Evolutionary conservation across 495 filamentous ascomycete species (phyloP), one percentile per base, ranked within the genome.

Genomic region (Trichoderma reesei): DNA sequence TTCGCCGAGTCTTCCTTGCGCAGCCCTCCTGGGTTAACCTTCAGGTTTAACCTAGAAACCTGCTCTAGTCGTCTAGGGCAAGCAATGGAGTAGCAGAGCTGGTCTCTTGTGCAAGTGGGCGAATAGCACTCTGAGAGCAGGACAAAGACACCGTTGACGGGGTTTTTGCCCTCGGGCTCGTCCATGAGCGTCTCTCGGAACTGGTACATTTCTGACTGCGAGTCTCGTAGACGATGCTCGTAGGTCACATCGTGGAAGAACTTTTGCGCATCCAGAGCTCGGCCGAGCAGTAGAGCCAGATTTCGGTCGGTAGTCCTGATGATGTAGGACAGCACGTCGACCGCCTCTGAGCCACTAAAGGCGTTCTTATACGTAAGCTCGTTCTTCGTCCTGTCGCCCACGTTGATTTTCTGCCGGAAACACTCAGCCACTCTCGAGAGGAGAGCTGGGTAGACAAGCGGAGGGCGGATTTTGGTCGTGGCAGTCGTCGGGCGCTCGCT

Each of bases 171-270:
- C 51, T 85, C 81, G 7, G 83, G 78, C 60, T 97, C 93, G 67
- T 98, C 93, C 72, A 90, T 85, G 70, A 97, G 80, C 10, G 90
- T 95, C 73, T 97, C 93, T 65, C 89, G 86, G 74, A 99, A 99
- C 72, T 97, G 92, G 74, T 97, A 99, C 67, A 99, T 88, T 72
- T 99, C 95, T 51, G 84, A 85, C 11, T 85, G 79, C 7, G 92
- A 93, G 77, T 99, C 95, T 69, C 95, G 87, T 63, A 99, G 78
- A 59, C 95, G 85, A 72, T 99, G 95, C 66, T 96, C 92, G 74
- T 99, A 99, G 4, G 92, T 96, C 46, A 98, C 95, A 83, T 99
- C 95, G 74, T 98, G 95, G 73, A 99, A 99, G 74, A 98, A 97
- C 74, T 98, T 99, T 75, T 99, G 95, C 48, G 95, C 95, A 78